Base-by-base conservation (phyloP, 306 rosid genomes). In the Sesbania bispinosa region DNA sequence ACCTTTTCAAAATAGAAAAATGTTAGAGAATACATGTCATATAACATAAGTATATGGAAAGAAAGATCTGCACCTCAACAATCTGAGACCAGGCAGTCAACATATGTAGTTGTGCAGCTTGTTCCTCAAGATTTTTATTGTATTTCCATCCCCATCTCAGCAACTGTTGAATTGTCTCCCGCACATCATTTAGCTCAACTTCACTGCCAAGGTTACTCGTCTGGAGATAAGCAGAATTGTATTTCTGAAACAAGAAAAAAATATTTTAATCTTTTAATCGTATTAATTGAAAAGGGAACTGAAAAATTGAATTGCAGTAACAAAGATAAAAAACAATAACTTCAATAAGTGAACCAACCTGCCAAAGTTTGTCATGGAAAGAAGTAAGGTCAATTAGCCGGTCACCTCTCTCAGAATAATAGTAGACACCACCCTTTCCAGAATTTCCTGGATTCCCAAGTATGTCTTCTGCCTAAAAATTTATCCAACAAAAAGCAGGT, bases 91-190 rank as follows among this genome's bases (percentile, higher is more conserved):
- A 90, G 84, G 96, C 92, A 75, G 96, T 90, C 81, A 90, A 73
- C 98, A 90, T 81, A 79, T 94, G 98, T 63, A 94, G 97, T 64
- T 94, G 98, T 24, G 97, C 94, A 83, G 96, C 98, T 83, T 94
- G 98, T 76, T 94, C 98, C 87, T 94, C 98, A 53, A 94, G 96
- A 77, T 87, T 91, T 77, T 94, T 94, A 80, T 94, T 90, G 86
- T 90, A 84, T 83, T 89, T 94, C 98, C 98, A 94, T 14, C 96
- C 97, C 98, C 98, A 94, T 85, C 97, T 85, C 82, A 94, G 77
- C 88, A 94, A 84, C 65, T 89, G 95, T 64, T 94, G 98, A 74
- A 94, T 85, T 63, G 88, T 77, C 77, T 94, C 95, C 64, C 85
- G 83, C 10, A 81, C 86, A 62, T 89, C 89, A 51, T 80, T 87